Conservation (phyloP, 1,139 yeast genomes). For the Pichia sp. region DNA sequence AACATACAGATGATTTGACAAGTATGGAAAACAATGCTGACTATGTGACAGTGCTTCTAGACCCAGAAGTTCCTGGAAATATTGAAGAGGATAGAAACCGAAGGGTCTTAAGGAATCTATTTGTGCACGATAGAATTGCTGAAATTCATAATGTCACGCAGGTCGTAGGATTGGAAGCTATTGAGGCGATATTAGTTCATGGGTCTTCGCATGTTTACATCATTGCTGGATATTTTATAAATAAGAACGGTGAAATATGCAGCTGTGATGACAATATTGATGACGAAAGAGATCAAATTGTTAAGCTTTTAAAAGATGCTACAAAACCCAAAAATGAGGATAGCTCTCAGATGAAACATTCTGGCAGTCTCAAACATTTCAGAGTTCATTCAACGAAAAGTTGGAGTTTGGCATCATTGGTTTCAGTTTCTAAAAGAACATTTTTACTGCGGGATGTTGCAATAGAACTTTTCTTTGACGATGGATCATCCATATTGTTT, state of each 20-base stretch:
- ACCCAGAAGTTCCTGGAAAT: conserved; percentile 32
- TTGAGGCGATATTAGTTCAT: conserved; percentile 64
- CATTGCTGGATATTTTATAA: conserved; percentile 61
- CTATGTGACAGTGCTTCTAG: conserved; percentile 16
- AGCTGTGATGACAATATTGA: conserved; percentile 62
- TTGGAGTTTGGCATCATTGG: conserved; percentile 32
- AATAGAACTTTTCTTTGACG: conserved; percentile 63
- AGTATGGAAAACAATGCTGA: conserved; percentile 2
- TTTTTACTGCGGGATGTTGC: conserved; percentile 74
- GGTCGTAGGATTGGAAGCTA: conserved; percentile 63
- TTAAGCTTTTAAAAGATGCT: conserved; percentile 51
- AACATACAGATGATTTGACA: too few species aligned
- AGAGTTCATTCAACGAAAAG: conserved; percentile 15
- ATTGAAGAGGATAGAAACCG: conserved; percentile 63
- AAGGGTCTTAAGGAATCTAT: conserved; percentile 60
- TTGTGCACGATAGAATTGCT: conserved; percentile 61
- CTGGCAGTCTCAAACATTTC: too few species aligned
- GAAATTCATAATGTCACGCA: conserved; percentile 72
- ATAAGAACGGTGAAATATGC: conserved; percentile 49
- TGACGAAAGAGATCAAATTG: conserved; percentile 56
- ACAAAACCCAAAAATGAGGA: too few species aligned
- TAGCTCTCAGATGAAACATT: too few species aligned
- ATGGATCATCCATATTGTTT: conserved; percentile 60
- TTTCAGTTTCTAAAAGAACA: conserved; percentile 63
- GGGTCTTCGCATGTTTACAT: conserved; percentile 60